Base-by-base conservation (phyloP, 352 stramenopile species). In the Globisporangium nunn region DNA sequence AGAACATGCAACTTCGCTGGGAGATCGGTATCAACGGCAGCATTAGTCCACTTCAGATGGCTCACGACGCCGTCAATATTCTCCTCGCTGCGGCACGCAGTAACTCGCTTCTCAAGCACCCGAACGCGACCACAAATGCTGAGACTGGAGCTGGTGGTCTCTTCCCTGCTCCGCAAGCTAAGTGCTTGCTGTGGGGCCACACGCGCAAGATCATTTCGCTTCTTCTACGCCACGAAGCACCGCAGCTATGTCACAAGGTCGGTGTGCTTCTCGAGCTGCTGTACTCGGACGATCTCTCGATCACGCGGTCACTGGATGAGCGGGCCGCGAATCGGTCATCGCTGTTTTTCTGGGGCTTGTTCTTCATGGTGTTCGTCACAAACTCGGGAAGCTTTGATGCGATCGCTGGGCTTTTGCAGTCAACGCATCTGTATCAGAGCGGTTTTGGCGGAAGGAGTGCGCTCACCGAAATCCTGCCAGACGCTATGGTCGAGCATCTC, bases 401-500 rank as follows among this genome's bases (percentile, higher is more conserved):
- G 37, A 78, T 88, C 62, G 75, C 77, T 0, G 69, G 72, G 0
- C 59, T 95, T 45, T 50, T 95, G 15, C 88, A 95, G 54, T 67
- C 69, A 50, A 88, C 77, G 2, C 82, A 95, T 62, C 60, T 66
- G 10, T 57, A 69, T 43, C 81, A 93, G 58, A 65, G 64, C 48
- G 77, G 67, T 8, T 77, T 85, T 28, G 62, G 77, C 14, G 75
- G 67, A 41, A 54, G 46, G 6, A 96, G 73, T 49, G 91, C 68
- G n/a, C 69, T 99, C 5, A 68, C 67, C 2, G 78, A 66, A 18
- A 82, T 99, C 5, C 68, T 99, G 2, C 95, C 96, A 0, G 75
- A 94, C 40, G 87, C 87, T 15, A 81, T 98, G 75, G 88, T 98
- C 17, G 83, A 74, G 18, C 74, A 95, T 23, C 74, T 99, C 0